Conservation (phyloP, 257 asterid genomes). For the Plantago ovata region DNA sequence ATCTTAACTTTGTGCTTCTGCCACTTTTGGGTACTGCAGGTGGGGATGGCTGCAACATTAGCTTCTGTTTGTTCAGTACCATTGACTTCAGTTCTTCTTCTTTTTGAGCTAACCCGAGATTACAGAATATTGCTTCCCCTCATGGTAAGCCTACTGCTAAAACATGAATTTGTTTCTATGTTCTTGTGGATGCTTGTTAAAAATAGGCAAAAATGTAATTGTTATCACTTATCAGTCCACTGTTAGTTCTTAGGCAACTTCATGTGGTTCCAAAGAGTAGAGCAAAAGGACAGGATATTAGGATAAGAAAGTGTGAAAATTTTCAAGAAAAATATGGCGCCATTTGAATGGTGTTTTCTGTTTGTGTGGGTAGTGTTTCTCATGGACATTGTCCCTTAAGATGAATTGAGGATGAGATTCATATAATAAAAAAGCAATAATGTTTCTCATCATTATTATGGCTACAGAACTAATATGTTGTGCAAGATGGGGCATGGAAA, state of each 20-base stretch:
- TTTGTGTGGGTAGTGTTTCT: too few relatives aligned
- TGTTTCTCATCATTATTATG: too few relatives aligned
- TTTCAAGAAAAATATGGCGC: too few relatives aligned
- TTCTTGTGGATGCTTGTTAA: conserved; percentile 19
- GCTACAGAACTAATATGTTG: too few relatives aligned
- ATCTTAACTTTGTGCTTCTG: conserved; percentile 13
- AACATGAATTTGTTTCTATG: conserved; percentile 8
- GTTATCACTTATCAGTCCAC: background rate
- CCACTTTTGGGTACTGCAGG: conserved; percentile 46
- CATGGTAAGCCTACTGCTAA: conserved; percentile 51
- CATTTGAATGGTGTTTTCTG: too few relatives aligned
- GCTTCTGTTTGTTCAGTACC: conserved; percentile 98
- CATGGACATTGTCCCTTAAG: too few relatives aligned
- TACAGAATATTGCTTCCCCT: conserved; percentile 97
- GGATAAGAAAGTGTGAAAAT: too few relatives aligned
- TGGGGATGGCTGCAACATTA: conserved; percentile 99
- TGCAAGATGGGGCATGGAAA: too few relatives aligned
- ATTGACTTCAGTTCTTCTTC: conserved; percentile 86
- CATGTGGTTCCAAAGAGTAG: background rate
- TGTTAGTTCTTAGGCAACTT: conserved; percentile 3
- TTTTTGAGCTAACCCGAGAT: conserved; percentile 93
- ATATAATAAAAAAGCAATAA: too few relatives aligned
- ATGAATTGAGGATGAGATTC: too few relatives aligned
- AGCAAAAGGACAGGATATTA: background rate
- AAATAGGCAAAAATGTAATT: background rate